A percentile compares a stretch with the other conserved stretches of the same genome.
These are phyloP conservation scores for Bimuria novae-zelandiae DNA, from an alignment of 2,329 filamentous ascomycete genomes.

Conservation along the genomic window DNA sequence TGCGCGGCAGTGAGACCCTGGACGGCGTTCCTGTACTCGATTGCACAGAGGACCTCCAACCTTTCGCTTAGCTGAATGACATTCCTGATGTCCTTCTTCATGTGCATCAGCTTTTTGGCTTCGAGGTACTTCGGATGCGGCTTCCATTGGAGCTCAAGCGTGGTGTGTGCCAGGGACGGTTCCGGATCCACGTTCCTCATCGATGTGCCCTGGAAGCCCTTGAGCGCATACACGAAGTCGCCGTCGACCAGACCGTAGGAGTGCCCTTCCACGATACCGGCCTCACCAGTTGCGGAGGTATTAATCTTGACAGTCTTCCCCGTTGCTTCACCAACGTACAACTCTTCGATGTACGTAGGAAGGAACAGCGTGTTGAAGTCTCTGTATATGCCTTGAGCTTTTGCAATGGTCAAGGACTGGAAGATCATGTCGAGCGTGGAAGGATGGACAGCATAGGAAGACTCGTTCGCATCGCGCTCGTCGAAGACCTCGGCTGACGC, in stretches of 20 bases:
- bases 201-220: neutral
- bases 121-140: conserved; percentile 9
- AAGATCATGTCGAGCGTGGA: conserved; percentile 12
- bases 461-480: neutral
- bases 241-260: neutral
- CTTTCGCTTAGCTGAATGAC: neutral
- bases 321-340: conserved; percentile 11
- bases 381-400: neutral
- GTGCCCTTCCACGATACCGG: neutral
- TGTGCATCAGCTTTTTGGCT: conserved; percentile 3
- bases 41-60: neutral
- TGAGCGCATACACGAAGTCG: neutral
- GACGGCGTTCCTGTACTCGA: neutral
- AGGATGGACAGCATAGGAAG: conserved; percentile 15
- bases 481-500: neutral
- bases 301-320: neutral
- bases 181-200: neutral
- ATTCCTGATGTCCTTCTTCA: neutral
- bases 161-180: neutral
- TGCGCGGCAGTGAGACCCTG: neutral
- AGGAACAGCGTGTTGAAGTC: conserved; percentile 8
- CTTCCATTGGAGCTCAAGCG: conserved; percentile 12
- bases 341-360: conserved; percentile 16
- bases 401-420: conserved; percentile 11
- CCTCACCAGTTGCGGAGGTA: neutral